Base-by-base conservation (phyloP, 2,329 filamentous ascomycete species). In the Pseudogymnoascus sp. region DNA sequence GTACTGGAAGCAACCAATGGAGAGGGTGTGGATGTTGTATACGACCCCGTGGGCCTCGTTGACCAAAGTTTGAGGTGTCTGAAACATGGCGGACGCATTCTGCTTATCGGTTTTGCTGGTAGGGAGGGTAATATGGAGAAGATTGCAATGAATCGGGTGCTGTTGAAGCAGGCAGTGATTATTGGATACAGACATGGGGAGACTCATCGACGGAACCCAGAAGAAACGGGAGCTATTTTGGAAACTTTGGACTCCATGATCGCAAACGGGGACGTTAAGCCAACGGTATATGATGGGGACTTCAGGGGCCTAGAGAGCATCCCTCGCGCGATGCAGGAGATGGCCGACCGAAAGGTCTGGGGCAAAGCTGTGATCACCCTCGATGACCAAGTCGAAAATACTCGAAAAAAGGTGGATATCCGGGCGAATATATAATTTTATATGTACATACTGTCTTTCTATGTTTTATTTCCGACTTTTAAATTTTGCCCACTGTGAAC, bases 111-210 rank as follows among this genome's bases (percentile, higher is more conserved):
- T 0, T 87, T 86, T 69, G 83, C 82, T 5, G 84, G 80, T 0
- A 74, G 78, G 59, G 77, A 71, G 44, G 80, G 81, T 0, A 72
- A 78, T 6, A 80, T 85, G 73, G 83, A 86, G 69, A 75, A 76
- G 40, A 74, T 85, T 59, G 76, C 77, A 31, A 80, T 82, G 76
- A 84, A 85, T 65, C 74, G 80, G 25, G 72, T 85, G 2, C 69
- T 85, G 44, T 69, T 85, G 37, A 83, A 82, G 67, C 78, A 80
- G 42, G 77, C 77, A 1, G 78, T 76, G n/a, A 68, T 85, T 4
- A 76, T 81, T 35, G 82, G 82, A 44, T 85, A 85, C 70, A 75
- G 83, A 53, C 86, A 80, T 68, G 83, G 83, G 1, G 83, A 85
- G 71, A 82, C 79, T 37, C 77, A 80, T 16, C 73, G 83, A 44